These are phyloP conservation scores for Fraxinus greggii DNA, from an alignment of 305 asterid species.

Conservation along the genomic window DNA sequence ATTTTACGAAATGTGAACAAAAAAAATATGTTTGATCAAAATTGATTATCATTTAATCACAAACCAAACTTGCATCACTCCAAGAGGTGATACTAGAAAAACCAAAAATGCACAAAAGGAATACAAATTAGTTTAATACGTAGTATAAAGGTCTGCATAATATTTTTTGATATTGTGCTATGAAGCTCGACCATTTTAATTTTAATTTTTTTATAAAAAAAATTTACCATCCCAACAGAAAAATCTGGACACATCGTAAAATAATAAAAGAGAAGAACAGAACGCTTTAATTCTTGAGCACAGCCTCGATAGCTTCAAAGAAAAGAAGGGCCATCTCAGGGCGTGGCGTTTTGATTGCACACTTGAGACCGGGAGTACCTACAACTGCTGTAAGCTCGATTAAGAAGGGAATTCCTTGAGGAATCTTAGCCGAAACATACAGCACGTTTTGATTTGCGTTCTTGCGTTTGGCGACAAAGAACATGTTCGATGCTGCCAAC, in stretches of 20 bases:
- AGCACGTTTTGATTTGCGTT: constrained; percentile 81
- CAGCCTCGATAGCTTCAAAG: constrained; percentile 76
- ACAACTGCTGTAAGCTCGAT: constrained; percentile 75
- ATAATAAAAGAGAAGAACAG: background rate
- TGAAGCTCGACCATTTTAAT: background rate
- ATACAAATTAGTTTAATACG: no score
- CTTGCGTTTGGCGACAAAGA: constrained; percentile 93
- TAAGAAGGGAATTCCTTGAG: constrained; percentile 78
- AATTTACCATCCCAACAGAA: background rate
- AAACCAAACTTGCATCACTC: no score
- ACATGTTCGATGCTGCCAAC: constrained; percentile 69
- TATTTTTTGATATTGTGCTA: no score
- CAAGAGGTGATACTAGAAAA: no score
- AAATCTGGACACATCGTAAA: background rate
- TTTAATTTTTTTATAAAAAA: background rate
- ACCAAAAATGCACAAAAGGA: no score
- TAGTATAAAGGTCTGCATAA: no score
- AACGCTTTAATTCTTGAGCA: constrained; percentile 46
- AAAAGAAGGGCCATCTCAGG: constrained; percentile 84
- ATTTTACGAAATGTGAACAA: background rate
- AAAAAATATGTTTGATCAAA: background rate
- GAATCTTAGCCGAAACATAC: constrained; percentile 89
- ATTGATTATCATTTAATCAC: no score
- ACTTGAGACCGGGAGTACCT: constrained; percentile 82
- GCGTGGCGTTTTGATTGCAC: constrained; percentile 82